Conservation (phyloP, 352 stramenopile genomes). For the Pythium guiyangense region DNA sequence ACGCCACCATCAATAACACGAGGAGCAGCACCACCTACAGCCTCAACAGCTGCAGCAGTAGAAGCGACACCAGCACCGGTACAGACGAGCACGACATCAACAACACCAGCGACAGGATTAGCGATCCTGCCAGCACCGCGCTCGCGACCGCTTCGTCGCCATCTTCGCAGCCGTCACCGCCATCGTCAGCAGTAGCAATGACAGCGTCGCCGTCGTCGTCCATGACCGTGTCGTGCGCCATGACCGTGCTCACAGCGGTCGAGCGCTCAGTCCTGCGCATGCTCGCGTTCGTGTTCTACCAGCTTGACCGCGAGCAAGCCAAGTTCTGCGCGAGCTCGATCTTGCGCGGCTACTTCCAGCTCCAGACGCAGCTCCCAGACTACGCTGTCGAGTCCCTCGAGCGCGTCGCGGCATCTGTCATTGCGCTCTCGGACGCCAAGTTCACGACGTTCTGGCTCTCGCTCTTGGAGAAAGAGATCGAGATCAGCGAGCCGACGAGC, state of each 20-base stretch:
- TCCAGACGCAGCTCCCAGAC: conserved; percentile 52
- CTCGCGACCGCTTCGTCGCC: not conserved
- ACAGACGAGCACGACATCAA: too few relatives aligned
- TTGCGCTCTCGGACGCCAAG: conserved; percentile 54
- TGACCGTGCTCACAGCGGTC: conserved; percentile 44
- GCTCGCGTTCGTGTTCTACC: conserved; percentile 66
- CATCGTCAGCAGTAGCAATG: too few relatives aligned
- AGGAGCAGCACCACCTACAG: too few relatives aligned
- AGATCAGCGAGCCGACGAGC: conserved; percentile 13
- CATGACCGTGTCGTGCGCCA: conserved; percentile 21
- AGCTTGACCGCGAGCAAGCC: conserved; percentile 46
- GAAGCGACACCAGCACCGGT: too few relatives aligned
- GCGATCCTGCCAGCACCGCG: not conserved
- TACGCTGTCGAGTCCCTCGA: conserved; percentile 48
- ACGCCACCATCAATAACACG: too few relatives aligned
- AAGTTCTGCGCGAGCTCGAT: conserved; percentile 55
- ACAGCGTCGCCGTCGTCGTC: not conserved
- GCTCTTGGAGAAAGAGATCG: conserved; percentile 45
- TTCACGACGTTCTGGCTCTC: conserved; percentile 69
- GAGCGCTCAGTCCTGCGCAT: conserved; percentile 59
- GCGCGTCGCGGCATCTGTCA: conserved; percentile 45
- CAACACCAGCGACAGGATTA: conserved; percentile 3
- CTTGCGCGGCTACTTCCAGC: conserved; percentile 52
- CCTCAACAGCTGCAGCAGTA: too few relatives aligned
- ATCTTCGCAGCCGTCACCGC: too few relatives aligned